Evolutionary conservation across 768 basidiomycete species (phyloP).

Genomic region (Termitomyces sp.): DNA sequence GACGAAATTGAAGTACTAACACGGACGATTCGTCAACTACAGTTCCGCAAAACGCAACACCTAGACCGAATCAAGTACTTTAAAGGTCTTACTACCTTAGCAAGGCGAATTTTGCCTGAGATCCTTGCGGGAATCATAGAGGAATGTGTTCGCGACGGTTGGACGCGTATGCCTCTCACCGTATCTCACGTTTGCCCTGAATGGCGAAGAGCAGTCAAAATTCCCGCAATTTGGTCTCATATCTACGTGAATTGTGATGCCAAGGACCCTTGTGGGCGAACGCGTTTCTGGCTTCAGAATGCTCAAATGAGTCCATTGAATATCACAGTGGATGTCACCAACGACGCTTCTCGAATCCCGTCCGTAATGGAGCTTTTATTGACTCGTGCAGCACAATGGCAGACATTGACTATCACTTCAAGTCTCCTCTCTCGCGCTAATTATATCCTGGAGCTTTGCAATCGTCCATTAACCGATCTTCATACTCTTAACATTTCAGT

Average conservation of each 20-base stretch:
- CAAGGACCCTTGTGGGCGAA: constrained; percentile 36
- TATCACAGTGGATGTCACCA: constrained; percentile 38
- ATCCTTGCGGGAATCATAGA: constrained; percentile 53
- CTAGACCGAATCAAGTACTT: constrained; percentile 37
- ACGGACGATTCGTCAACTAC: constrained; percentile 36
- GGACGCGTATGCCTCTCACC: constrained; percentile 51
- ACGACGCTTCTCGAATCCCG: constrained; percentile 25
- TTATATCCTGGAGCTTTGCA: constrained; percentile 34
- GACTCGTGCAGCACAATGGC: constrained; percentile 39
- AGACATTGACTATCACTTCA: constrained; percentile 36
- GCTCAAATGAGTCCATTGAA: constrained; percentile 40
- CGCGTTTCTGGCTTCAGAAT: constrained; percentile 48
- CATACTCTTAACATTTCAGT: constrained; percentile 26
- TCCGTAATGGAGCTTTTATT: constrained; percentile 39
- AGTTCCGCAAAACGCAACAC: constrained; percentile 39
- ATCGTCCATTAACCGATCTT: constrained; percentile 31
- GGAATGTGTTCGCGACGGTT: constrained; percentile 44
- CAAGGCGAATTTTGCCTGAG: constrained; percentile 52
- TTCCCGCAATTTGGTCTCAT: constrained; percentile 56
- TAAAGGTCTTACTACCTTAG: constrained; percentile 49
- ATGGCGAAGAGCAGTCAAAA: constrained; percentile 52
- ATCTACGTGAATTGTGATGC: constrained; percentile 48
- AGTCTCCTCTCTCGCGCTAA: constrained; percentile 33
- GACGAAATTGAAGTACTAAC: constrained; percentile 38
- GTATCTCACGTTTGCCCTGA: constrained; percentile 56